Base-by-base conservation (phyloP, 1,284 basidiomycete species). In the Pseudozyma flocculosa region DNA sequence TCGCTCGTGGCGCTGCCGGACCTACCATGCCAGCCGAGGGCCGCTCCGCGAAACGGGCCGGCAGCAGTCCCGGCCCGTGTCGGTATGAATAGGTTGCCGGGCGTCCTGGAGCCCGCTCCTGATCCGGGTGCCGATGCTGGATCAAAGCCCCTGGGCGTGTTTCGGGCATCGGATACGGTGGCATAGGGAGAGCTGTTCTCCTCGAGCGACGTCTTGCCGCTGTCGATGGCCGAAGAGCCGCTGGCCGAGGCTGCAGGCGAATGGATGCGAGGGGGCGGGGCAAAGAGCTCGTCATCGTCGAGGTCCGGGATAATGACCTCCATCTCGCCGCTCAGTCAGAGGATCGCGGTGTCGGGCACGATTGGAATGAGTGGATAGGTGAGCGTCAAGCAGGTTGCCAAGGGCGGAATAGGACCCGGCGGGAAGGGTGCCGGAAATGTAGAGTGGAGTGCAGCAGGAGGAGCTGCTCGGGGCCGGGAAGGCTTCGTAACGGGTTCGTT, bases 271-370 rank as follows among this genome's bases (percentile, higher is more conserved):
- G 57, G 57, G 18, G 53, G 50, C n/a, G 56, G 61, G 21, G 50
- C 56, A 23, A 69, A 57, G 21, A 56, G 34, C 40, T 72, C 56
- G 40, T 72, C 72, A 26, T 70, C 73, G 41, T 76, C 74, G 32
- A 76, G 52, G 50, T 76, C 74, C 1, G 74, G 74, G 21, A 76
- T 75, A 34, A 72, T 64, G 38, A 76, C 71, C 60, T 76, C 73
- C 59, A 65, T 65, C 37, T 38, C 19, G n/a, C n/a, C n/a, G n/a
- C n/a, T 34, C 11, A 34, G 32, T n/a, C n/a, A n/a, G n/a, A n/a
- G n/a, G n/a, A n/a, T n/a, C n/a, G n/a, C n/a, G n/a, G n/a, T n/a
- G n/a, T n/a, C n/a, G n/a, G n/a, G n/a, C n/a, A n/a, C n/a, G n/a
- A n/a, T n/a, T n/a, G n/a, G n/a, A n/a, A n/a, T n/a, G n/a, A n/a